A percentile compares a stretch with the other conserved stretches of the same genome.
Evolutionary conservation across 106 monocot species (phyloP).

Genomic region (Dendrobium nobile): DNA sequence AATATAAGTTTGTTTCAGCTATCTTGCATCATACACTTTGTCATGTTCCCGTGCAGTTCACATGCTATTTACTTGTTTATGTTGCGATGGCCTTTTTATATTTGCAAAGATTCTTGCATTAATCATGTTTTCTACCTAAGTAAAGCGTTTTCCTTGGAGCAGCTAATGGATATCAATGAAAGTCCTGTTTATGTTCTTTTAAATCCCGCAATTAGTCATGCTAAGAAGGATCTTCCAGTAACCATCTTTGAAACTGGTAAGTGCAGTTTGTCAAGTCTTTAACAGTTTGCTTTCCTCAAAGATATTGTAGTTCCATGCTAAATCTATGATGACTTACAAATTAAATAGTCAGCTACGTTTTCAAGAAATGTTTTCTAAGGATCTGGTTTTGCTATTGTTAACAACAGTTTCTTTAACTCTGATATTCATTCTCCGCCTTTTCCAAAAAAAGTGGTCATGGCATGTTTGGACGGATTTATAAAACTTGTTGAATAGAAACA

Average conservation of each 20-base stretch:
- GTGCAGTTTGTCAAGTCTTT: constrained; percentile 4
- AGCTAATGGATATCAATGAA: constrained; percentile 99
- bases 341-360: not conserved
- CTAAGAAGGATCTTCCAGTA: constrained; percentile 91
- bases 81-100: not conserved
- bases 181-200: constrained; percentile 85
- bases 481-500: not conserved
- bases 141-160: constrained; percentile 14
- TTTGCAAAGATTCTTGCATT: not conserved
- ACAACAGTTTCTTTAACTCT: not conserved
- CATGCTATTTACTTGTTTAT: not conserved
- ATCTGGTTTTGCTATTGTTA: not conserved
- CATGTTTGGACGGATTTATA: not conserved
- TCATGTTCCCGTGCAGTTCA: not conserved
- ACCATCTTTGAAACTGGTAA: constrained; percentile 95
- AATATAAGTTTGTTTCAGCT: not conserved
- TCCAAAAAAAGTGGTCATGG: not conserved
- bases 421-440: not conserved
- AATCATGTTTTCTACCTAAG: constrained; percentile 6
- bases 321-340: not conserved
- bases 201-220: constrained; percentile 78
- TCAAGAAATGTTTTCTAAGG: not conserved
- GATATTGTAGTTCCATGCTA: not conserved
- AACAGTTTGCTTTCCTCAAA: not conserved
- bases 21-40: not conserved